Evolutionary conservation across 768 basidiomycete genomes (phyloP), one percentile per base, ranked within the genome.

Genomic region (Panus rudis): DNA sequence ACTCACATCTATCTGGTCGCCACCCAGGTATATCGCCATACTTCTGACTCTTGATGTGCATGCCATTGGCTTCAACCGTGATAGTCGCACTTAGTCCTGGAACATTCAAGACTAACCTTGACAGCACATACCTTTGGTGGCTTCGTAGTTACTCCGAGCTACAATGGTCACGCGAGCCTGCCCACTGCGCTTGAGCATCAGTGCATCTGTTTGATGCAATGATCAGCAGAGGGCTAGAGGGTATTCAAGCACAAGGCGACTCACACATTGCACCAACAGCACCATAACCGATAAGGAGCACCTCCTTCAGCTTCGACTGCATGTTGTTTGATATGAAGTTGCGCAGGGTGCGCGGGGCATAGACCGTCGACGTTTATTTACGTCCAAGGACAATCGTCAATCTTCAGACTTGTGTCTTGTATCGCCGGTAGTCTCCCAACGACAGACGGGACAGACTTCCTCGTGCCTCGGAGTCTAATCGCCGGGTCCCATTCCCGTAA

Each of bases 131-230:
- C 78, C 64, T n/a, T 69, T 64, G 11, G 79, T 69, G 2, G 66
- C 61, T 11, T 78, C 70, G 54, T 75, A 83, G 46, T 86, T 84
- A 39, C 84, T 78, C 43, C 86, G 62, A 2, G 85, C 86, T 1
- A 89, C 81, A 14, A 69, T 79, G 1, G 86, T 88, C 7, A 90
- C 78, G 20, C 75, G 69, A 1, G 73, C 81, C 23, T 71, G 64
- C 10, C 78, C 74, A 51, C 78, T 76, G 46, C 72, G 63, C 47
- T 76, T 67, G 17, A 83, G 62, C 41, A 81, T 67, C 39, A 73
- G 64, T 1, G 79, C 70, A 53, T 79, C 79, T 83, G 41, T 12
- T 27, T 8, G 32, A 44, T 11, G 27, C 13, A 31, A 32, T 23
- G n/a, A 19, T 27, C 22, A 26, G 35, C 4, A 20, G 25, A 14